Conservation (phyloP, 805 yeast genomes). For the Hyphopichia homilentoma region DNA sequence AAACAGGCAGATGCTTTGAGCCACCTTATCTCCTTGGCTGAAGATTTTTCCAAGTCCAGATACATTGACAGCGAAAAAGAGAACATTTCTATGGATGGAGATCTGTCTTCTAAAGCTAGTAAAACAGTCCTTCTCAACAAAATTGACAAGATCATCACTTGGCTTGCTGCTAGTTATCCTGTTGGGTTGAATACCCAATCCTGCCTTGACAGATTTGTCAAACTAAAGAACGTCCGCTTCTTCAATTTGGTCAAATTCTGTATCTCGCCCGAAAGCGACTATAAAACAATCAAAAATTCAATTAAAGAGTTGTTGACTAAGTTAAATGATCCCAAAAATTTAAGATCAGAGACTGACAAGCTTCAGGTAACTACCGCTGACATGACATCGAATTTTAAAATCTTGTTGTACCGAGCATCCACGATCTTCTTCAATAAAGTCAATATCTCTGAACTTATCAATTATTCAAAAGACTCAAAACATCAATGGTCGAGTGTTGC, state of each 20-base stretch:
- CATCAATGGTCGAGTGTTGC: slow-evolving; percentile 34
- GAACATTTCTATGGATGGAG: slow-evolving; percentile 7
- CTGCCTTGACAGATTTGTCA: slow-evolving; percentile 50
- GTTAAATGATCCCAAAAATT: slow-evolving; percentile 48
- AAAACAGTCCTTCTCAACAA: slow-evolving; percentile 25
- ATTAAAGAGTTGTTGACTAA: slow-evolving; percentile 60
- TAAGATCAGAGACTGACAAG: slow-evolving; percentile 30
- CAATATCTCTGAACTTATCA: slow-evolving; percentile 54
- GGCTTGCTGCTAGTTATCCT: slow-evolving; percentile 62
- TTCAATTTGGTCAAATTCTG: slow-evolving; percentile 54
- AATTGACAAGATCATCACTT: slow-evolving; percentile 51
- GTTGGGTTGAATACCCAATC: slow-evolving; percentile 44
- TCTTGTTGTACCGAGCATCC: slow-evolving; percentile 60
- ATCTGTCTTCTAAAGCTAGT: slow-evolving; percentile 12
- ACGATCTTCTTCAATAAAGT: slow-evolving; percentile 62
- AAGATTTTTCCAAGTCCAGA: slow-evolving; percentile 25
- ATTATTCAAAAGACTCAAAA: slow-evolving; percentile 33
- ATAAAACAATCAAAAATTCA: slow-evolving; percentile 55
- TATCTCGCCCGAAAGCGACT: slow-evolving; percentile 55
- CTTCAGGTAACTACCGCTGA: slow-evolving; percentile 40
- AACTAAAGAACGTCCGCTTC: slow-evolving; percentile 55
- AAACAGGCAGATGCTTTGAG: slow-evolving; percentile 51
- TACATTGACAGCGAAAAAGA: slow-evolving; percentile 15
- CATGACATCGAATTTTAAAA: slow-evolving; percentile 50
- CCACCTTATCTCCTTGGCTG: slow-evolving; percentile 48